Conservation (phyloP, 257 asterid genomes). For the Nicotiana undulata region DNA sequence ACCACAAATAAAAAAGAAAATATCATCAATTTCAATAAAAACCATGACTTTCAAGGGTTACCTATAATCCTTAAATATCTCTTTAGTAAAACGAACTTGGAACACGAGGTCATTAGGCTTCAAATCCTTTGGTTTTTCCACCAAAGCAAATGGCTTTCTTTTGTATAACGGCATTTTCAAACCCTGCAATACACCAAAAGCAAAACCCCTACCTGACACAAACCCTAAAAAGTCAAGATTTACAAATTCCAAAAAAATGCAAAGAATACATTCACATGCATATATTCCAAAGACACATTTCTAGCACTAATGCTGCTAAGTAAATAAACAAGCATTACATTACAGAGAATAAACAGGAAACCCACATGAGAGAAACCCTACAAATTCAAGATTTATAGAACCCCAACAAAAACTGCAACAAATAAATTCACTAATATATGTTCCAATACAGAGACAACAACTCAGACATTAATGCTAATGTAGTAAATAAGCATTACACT, state of each 20-base stretch:
- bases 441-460: neutral
- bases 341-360: neutral
- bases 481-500: neutral
- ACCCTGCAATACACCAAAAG: constrained; percentile 15
- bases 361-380: neutral
- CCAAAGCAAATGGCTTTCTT: constrained; percentile 57
- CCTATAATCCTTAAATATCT: constrained; percentile 80
- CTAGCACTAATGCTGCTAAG: neutral
- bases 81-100: constrained; percentile 78
- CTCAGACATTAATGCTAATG: neutral
- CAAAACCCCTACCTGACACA: neutral
- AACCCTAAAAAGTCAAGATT: neutral
- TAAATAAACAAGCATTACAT: neutral
- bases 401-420: neutral
- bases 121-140: constrained; percentile 66
- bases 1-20: neutral
- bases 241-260: neutral
- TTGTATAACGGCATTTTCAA: constrained; percentile 69
- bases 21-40: neutral
- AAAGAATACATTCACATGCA: neutral
- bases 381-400: neutral
- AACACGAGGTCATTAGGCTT: constrained; percentile 69
- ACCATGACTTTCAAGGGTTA: constrained; percentile 10
- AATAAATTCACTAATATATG: neutral
- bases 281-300: neutral